Base-by-base conservation (phyloP, 192 early-diverging fungal genomes). In the Umbelopsis sp. region DNA sequence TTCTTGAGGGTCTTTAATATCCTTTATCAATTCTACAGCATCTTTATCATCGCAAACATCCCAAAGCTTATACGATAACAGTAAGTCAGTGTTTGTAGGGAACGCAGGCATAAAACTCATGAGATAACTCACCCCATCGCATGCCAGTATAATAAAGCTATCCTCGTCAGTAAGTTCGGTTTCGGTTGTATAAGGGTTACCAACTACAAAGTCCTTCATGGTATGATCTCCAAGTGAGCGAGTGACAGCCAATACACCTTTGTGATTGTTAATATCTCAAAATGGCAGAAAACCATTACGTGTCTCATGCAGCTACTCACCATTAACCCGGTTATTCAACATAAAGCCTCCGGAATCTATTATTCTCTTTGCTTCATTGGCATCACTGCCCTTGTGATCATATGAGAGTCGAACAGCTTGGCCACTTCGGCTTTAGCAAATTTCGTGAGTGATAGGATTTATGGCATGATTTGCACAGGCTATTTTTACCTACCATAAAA, bases 261-360 rank as follows among this genome's bases (percentile, higher is more conserved):
- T 10, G 69, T 8, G 37, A 49, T 47, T 15, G 30, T 61, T 35
- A 35, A 35, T 61, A 35, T 41, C 37, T 41, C 37, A 41, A 41
- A 9, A 41, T 41, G 21, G 47, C 64, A 16, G 20, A 58, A 46
- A 2, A 48, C 9, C 47, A 21, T 33, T 67, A 21, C 21, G 27
- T 12, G 22, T 10, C 35, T 21, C 8, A n/a, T 37, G 48, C 45
- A 41, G 37, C 27, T 41, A 72, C 47, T 46, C 69, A 94, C 94
- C 96, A 79, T 98, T 99, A 23, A 99, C 97, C 10, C 97, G 90
- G 69, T 95, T 94, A 77, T 99, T 99, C 85, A 99, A 93, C 21
- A 99, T 89, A 78, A 97, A 98, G 15, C 97, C 97, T 35, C 97
- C 97, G 11, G 92, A 85, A 61, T 97, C 97, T 22, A 91, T 81